Conservation (phyloP, 2,329 filamentous ascomycete species). For the Macrophomina phaseolina region DNA sequence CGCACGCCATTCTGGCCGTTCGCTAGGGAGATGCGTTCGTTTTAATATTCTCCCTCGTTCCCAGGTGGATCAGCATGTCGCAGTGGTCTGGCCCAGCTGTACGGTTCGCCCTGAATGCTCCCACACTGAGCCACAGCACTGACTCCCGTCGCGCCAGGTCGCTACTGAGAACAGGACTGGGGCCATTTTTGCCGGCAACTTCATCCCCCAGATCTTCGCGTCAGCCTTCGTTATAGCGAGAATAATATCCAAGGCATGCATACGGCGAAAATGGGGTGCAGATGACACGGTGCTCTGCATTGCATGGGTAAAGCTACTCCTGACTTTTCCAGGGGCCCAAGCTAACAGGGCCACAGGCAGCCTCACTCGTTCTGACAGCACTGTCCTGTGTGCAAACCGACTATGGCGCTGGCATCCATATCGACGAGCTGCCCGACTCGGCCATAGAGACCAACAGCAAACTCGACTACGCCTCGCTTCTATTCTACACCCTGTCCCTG, state of each 20-base stretch:
- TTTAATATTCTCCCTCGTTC: background rate
- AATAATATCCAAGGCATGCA: constrained; percentile 6
- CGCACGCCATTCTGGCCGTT: background rate
- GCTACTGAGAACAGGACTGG: background rate
- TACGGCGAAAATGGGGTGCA: constrained; percentile 2
- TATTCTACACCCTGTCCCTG: constrained; percentile 40
- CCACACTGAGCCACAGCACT: background rate
- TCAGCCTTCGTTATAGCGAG: constrained; percentile 4
- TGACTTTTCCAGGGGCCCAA: no score
- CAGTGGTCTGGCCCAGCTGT: constrained; percentile 2
- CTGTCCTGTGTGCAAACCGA: background rate
- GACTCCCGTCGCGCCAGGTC: background rate
- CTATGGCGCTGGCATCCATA: constrained; percentile 12
- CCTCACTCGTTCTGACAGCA: constrained; percentile 3
- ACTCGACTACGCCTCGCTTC: constrained; percentile 33
- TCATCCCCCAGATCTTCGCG: constrained; percentile 2
- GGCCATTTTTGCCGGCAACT: constrained; percentile 3
- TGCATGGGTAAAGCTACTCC: background rate
- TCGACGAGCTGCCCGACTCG: background rate
- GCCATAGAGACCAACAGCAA: constrained; percentile 14
- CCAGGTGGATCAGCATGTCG: background rate
- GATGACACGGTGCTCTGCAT: constrained; percentile 8
- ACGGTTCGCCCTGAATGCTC: background rate
- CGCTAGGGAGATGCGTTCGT: no score
- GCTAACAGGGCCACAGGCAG: background rate